A percentile compares a stretch with the other conserved stretches of the same genome.
phyloP scores from a whole-genome alignment of 441 rosid genomes.

The Bruguiera hainesii region DNA sequence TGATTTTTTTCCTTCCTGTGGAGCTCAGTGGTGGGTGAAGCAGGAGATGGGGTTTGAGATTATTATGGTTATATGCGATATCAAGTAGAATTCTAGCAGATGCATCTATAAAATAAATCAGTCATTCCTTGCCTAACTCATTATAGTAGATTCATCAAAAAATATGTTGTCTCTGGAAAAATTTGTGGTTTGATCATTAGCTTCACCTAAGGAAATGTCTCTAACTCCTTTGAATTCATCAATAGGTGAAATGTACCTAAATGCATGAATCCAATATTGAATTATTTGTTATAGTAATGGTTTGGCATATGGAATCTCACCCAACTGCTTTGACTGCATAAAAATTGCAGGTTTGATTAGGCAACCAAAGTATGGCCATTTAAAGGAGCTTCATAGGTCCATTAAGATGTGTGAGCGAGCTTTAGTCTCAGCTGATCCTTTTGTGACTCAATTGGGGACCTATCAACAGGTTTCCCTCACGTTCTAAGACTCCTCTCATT shows the following conservation, averaged over 20 bases:
- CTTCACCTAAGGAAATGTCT: background rate
- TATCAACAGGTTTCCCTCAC: conserved; percentile 66
- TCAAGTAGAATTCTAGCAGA: background rate
- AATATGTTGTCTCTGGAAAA: background rate
- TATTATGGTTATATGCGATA: background rate
- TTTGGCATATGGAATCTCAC: background rate
- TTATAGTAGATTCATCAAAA: background rate
- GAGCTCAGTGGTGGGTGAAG: too few species aligned
- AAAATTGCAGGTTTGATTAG: conserved; percentile 66
- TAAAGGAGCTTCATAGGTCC: conserved; percentile 91
- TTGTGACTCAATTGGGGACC: conserved; percentile 71
- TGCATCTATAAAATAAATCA: background rate
- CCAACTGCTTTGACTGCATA: conserved; percentile 22
- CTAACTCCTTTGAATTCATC: background rate
- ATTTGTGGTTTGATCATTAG: background rate
- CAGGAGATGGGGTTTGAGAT: too few species aligned
- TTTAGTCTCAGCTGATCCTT: conserved; percentile 75
- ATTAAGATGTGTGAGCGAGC: conserved; percentile 88
- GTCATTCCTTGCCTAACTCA: too few species aligned
- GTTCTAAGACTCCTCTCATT: conserved; percentile 1
- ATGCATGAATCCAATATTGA: background rate
- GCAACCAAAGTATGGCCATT: conserved; percentile 91
- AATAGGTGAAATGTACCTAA: background rate
- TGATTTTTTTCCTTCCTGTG: too few species aligned
- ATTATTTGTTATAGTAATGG: background rate